These are phyloP conservation scores for Lecanoromycetidae sp. DNA, from an alignment of 2,329 filamentous ascomycete genomes.

Conservation along the genomic window DNA sequence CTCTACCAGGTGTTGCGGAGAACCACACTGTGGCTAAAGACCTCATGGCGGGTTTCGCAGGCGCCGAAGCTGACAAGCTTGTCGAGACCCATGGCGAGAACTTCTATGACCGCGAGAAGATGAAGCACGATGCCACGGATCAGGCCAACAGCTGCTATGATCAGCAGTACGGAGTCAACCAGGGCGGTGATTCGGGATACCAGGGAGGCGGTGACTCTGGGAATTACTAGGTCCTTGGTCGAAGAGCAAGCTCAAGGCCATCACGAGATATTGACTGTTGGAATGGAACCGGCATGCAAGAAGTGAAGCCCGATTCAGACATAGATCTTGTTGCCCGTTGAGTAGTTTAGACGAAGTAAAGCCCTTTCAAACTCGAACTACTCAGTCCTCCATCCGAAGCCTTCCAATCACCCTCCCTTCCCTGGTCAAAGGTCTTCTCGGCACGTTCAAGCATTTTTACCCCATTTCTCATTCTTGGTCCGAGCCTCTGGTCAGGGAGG, in stretches of 20 bases:
- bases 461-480: too few relatives aligned
- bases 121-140: constrained; percentile 45
- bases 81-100: constrained; percentile 54
- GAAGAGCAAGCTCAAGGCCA: not conserved
- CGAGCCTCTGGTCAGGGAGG: too few relatives aligned
- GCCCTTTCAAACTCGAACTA: too few relatives aligned
- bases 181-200: constrained; percentile 26
- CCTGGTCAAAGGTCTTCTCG: too few relatives aligned
- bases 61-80: constrained; percentile 63
- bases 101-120: constrained; percentile 44
- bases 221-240: not conserved
- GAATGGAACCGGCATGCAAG: not conserved
- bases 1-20: constrained; percentile 4
- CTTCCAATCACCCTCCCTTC: too few relatives aligned
- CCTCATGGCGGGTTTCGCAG: constrained; percentile 57
- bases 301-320: not conserved
- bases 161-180: constrained; percentile 42
- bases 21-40: constrained; percentile 61
- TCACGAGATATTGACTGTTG: not conserved
- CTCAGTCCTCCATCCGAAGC: too few relatives aligned
- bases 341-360: not conserved
- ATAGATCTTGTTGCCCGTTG: not conserved
- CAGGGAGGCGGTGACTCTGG: constrained; percentile 1
- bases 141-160: constrained; percentile 51
- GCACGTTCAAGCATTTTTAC: too few relatives aligned